Percentiles rank a stretch among this genome's conserved stretches.
These are phyloP conservation scores for Coniochaeta pulveracea DNA, from an alignment of 2,329 filamentous ascomycete genomes.

Conservation along the genomic window DNA sequence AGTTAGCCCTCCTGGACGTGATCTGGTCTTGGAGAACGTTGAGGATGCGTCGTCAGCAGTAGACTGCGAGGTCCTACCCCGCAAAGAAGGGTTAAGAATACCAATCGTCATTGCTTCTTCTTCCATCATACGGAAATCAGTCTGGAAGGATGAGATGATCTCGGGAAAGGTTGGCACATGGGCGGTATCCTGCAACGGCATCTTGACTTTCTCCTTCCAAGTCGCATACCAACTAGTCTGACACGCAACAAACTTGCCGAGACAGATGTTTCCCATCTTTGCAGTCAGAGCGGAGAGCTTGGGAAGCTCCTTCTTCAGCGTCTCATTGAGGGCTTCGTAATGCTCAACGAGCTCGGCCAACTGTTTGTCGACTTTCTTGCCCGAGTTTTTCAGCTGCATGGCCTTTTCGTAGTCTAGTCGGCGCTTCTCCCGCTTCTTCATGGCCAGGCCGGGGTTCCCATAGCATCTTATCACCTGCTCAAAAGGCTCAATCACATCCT, in stretches of 20 bases:
- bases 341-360: slow-evolving; percentile 75
- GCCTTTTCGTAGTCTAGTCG: slow-evolving; percentile 79
- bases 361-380: slow-evolving; percentile 81
- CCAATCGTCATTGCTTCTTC: slow-evolving; percentile 59
- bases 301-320: slow-evolving; percentile 84
- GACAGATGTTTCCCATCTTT: slow-evolving; percentile 70
- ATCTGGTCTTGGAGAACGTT: slow-evolving; percentile 29
- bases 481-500: slow-evolving; percentile 65
- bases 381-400: slow-evolving; percentile 63
- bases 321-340: slow-evolving; percentile 84
- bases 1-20: slow-evolving; percentile 34
- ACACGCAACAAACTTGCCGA: slow-evolving; percentile 74
- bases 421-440: slow-evolving; percentile 92
- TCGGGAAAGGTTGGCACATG: slow-evolving; percentile 58
- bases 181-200: slow-evolving; percentile 55
- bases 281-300: slow-evolving; percentile 73
- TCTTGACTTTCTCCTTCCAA: slow-evolving; percentile 73
- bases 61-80: slow-evolving; percentile 44
- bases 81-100: slow-evolving; percentile 66
- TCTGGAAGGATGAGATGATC: slow-evolving; percentile 66
- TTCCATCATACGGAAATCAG: slow-evolving; percentile 68
- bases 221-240: slow-evolving; percentile 75
- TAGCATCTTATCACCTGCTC: slow-evolving; percentile 38
- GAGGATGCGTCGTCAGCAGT: slow-evolving; percentile 44
- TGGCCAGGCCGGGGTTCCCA: slow-evolving; percentile 73